Conservation (phyloP, 192 early-diverging fungal species). For the Coemansia sp. region DNA sequence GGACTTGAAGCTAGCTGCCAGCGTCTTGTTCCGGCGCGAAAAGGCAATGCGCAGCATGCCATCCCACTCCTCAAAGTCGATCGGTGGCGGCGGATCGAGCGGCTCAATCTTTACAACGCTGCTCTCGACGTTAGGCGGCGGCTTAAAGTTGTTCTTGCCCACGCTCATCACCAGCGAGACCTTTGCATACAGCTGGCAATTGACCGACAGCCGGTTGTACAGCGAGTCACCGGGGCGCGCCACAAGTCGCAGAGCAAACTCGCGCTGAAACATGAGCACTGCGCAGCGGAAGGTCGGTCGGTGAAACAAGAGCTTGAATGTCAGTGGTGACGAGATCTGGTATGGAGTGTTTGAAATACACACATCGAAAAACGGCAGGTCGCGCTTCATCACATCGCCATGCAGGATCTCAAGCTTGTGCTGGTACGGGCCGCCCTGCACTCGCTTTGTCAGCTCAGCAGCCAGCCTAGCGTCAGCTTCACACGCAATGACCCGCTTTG, state of each 20-base stretch:
- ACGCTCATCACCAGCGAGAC: conserved; percentile 98
- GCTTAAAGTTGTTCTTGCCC: conserved; percentile 96
- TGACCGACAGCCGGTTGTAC: conserved; percentile 90
- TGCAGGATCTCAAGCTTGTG: conserved; percentile 85
- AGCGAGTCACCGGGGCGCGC: conserved; percentile 92
- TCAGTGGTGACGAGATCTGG: conserved; percentile 91
- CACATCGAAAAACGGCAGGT: conserved; percentile 96
- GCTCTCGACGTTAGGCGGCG: conserved; percentile 95
- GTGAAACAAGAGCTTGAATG: conserved; percentile 94
- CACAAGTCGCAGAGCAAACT: conserved; percentile 93
- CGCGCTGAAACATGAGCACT: conserved; percentile 98
- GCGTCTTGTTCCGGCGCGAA: conserved; percentile 91
- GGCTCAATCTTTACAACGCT: conserved; percentile 95
- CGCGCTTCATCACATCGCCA: conserved; percentile 97
- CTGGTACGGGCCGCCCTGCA: conserved; percentile 75
- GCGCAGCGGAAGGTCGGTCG: conserved; percentile 90
- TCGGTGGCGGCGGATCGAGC: conserved; percentile 87
- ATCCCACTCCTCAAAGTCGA: conserved; percentile 97
- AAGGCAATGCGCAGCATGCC: conserved; percentile 93
- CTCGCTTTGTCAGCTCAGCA: conserved; percentile 95
- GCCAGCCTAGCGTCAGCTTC: conserved; percentile 97
- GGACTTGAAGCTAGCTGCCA: conserved; percentile 88
- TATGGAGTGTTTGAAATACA: conserved; percentile 99
- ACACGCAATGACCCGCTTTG: conserved; percentile 92
- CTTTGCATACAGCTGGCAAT: conserved; percentile 91